Evolutionary conservation across 2,329 filamentous ascomycete species (phyloP).

Genomic region (Ambrosiella xylebori): DNA sequence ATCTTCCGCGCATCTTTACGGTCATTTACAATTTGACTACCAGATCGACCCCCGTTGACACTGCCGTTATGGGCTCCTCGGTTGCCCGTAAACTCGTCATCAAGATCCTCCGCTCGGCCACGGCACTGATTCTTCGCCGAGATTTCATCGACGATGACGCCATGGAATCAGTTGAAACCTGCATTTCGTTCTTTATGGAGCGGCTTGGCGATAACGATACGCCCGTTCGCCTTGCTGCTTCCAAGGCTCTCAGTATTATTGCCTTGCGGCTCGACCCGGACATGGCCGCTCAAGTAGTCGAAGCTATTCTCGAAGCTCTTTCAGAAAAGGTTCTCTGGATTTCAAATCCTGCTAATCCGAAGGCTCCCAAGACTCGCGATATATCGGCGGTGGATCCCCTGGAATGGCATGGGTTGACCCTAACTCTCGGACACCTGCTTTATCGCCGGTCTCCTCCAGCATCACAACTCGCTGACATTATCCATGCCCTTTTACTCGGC

Average conservation of each 20-base stretch:
- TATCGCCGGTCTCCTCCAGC: constrained; percentile 69
- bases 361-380: constrained; percentile 31
- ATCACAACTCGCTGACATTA: constrained; percentile 50
- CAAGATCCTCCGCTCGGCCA: constrained; percentile 65
- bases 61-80: constrained; percentile 50
- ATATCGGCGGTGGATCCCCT: constrained; percentile 62
- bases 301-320: constrained; percentile 62
- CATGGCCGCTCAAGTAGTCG: constrained; percentile 75
- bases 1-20: constrained; percentile 49
- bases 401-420: constrained; percentile 81
- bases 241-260: constrained; percentile 80
- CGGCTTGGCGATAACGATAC: constrained; percentile 74
- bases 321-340: constrained; percentile 38
- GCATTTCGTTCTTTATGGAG: constrained; percentile 67
- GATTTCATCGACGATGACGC: constrained; percentile 24
- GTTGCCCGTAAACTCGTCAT: constrained; percentile 66
- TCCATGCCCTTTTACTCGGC: constrained; percentile 61
- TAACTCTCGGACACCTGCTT: constrained; percentile 72
- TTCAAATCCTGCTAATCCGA: constrained; percentile 21
- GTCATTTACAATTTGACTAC: constrained; percentile 42
- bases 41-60: constrained; percentile 29
- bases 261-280: constrained; percentile 61
- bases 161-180: constrained; percentile 52
- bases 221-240: constrained; percentile 74
- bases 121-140: constrained; percentile 45